Conservation (phyloP, 495 filamentous ascomycete species). For the Usnea hakonensis region DNA sequence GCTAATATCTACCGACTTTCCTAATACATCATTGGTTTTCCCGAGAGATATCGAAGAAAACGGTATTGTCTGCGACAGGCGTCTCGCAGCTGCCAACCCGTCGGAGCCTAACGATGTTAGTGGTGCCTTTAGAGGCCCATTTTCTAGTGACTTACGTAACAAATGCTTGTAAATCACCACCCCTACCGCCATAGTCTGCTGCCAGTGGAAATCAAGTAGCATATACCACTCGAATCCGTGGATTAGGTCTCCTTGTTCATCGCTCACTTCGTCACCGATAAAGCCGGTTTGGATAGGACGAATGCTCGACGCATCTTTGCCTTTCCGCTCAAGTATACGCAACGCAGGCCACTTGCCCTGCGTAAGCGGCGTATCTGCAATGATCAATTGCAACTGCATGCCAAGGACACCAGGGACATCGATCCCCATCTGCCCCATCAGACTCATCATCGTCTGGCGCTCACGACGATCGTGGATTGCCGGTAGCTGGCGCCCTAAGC, state of each 20-base stretch:
- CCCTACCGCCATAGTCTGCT: constrained; percentile 59
- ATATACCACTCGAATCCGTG: constrained; percentile 79
- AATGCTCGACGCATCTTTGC: constrained; percentile 10
- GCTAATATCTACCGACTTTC: constrained; percentile 19
- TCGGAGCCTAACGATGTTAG: constrained; percentile 3
- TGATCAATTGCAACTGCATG: constrained; percentile 49
- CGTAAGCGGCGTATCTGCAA: constrained; percentile 36
- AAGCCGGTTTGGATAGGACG: constrained; percentile 49
- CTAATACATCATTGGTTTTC: constrained; percentile 24
- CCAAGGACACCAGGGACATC: constrained; percentile 45
- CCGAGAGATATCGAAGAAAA: constrained; percentile 31
- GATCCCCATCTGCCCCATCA: constrained; percentile 48
- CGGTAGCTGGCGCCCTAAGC: constrained; percentile 50
- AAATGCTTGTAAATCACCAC: constrained; percentile 64
- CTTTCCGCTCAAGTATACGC: constrained; percentile 37
- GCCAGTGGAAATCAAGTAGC: constrained; percentile 60
- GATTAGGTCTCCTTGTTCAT: constrained; percentile 63
- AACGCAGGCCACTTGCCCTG: constrained; percentile 34
- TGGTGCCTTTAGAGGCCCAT: background rate
- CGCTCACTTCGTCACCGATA: constrained; percentile 53
- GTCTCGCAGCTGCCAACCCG: constrained; percentile 55
- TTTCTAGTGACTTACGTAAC: constrained; percentile 49
- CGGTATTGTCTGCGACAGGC: constrained; percentile 45
- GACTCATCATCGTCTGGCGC: constrained; percentile 38
- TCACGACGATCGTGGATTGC: constrained; percentile 52